Conservation (phyloP, 331 rosid species). For the Quercus tomentella region DNA sequence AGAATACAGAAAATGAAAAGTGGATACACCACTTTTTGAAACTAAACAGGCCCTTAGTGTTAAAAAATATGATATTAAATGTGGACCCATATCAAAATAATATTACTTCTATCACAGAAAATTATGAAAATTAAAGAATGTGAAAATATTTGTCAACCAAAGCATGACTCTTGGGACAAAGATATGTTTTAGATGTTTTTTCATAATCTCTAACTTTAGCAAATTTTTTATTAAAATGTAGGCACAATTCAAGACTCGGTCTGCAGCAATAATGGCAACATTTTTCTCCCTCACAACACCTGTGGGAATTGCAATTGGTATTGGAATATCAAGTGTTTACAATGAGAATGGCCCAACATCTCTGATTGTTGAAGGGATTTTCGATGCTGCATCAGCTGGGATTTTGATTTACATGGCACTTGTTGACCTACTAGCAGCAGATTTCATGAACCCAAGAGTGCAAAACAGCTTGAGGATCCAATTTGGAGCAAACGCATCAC, state of each 20-base stretch:
- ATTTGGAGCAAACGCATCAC: constrained; percentile 49
- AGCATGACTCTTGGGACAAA: no score
- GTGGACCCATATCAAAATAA: no score
- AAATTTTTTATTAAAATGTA: neutral
- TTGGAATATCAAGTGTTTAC: constrained; percentile 44
- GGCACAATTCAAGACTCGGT: constrained; percentile 52
- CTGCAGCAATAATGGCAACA: constrained; percentile 48
- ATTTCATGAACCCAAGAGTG: constrained; percentile 61
- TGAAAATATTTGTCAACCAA: no score
- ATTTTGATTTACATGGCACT: constrained; percentile 72
- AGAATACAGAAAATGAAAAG: no score
- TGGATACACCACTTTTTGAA: no score
- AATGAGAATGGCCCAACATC: constrained; percentile 45
- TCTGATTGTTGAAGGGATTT: constrained; percentile 50
- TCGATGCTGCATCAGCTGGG: constrained; percentile 64
- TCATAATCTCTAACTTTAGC: neutral
- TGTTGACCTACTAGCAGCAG: constrained; percentile 77
- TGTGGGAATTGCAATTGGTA: constrained; percentile 60
- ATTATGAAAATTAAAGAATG: no score
- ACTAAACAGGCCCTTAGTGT: no score
- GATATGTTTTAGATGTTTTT: neutral
- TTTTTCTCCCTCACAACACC: constrained; percentile 77
- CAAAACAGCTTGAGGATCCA: constrained; percentile 47
- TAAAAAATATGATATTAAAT: no score
- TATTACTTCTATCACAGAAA: no score